A percentile compares a stretch with the other conserved stretches of the same genome.
Evolutionary conservation across 305 asterid species (phyloP).

Genomic region (Solanum aculeatissimum): DNA sequence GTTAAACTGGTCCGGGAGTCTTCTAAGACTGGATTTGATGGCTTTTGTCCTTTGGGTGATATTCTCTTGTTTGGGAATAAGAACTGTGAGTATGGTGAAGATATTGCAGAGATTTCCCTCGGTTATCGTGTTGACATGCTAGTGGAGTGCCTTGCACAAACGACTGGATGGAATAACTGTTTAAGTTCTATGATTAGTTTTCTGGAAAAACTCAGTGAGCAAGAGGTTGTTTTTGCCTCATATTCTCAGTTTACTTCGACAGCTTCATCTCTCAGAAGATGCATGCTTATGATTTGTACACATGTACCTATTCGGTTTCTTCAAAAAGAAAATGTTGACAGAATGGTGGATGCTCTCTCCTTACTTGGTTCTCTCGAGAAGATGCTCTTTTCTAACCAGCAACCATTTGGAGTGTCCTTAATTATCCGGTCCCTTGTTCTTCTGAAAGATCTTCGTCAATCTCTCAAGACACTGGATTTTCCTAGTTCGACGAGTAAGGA

Average conservation of each 20-base stretch:
- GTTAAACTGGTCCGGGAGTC: constrained; percentile 23
- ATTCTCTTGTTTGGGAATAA: constrained; percentile 9
- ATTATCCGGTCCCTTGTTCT: constrained; percentile 13
- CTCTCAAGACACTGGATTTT: constrained; percentile 19
- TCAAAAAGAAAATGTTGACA: constrained; percentile 15
- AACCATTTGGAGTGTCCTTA: not conserved
- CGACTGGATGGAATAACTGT: constrained; percentile 7
- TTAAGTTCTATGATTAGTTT: constrained; percentile 12
- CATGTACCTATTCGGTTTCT: constrained; percentile 42
- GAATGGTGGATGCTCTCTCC: constrained; percentile 13
- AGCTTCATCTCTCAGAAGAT: constrained; percentile 16
- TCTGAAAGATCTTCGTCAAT: constrained; percentile 21
- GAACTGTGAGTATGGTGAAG: not conserved
- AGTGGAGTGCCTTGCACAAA: not conserved
- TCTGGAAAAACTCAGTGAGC: constrained; percentile 3
- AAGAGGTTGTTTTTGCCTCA: not conserved
- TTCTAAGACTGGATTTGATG: constrained; percentile 5
- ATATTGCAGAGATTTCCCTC: not conserved
- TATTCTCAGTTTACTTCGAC: not conserved
- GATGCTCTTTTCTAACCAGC: constrained; percentile 7
- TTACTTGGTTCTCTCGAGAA: constrained; percentile 22
- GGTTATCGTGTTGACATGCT: constrained; percentile 10
- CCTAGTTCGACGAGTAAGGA: constrained; percentile 3
- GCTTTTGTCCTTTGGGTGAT: constrained; percentile 7
- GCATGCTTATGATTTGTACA: constrained; percentile 22